Percentiles rank a stretch among this genome's conserved stretches.
These are phyloP conservation scores for Hanseniaspora jakobsenii DNA, from an alignment of 805 yeast species.

Conservation along the genomic window DNA sequence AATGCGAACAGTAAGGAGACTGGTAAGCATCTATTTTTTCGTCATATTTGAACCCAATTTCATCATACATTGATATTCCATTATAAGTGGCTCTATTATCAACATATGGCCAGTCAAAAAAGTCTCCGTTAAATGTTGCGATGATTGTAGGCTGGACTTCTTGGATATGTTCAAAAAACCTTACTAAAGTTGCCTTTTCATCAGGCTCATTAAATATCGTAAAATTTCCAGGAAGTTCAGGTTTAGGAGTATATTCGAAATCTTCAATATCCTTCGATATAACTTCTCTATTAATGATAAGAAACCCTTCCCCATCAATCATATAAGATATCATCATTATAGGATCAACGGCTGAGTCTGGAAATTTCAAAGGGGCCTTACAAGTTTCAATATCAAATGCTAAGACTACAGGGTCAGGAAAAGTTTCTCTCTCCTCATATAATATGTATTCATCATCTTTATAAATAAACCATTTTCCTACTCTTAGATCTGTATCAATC, in stretches of 20 bases:
- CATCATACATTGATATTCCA: constrained; percentile 77
- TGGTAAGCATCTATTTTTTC: constrained; percentile 75
- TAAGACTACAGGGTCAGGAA: constrained; percentile 92
- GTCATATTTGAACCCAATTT: constrained; percentile 87
- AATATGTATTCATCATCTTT: constrained; percentile 45
- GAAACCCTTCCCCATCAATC: constrained; percentile 94
- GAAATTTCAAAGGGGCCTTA: constrained; percentile 89
- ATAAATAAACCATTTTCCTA: constrained; percentile 92
- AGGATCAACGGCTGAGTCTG: constrained; percentile 81
- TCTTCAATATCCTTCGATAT: constrained; percentile 91
- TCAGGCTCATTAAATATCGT: constrained; percentile 81
- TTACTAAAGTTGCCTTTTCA: constrained; percentile 59
- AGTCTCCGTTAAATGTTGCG: constrained; percentile 96
- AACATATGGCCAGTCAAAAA: constrained; percentile 98
- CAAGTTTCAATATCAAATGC: constrained; percentile 98
- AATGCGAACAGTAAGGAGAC: constrained; percentile 82
- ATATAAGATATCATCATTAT: constrained; percentile 98
- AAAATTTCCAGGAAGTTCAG: constrained; percentile 85
- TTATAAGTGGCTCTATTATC: constrained; percentile 77
- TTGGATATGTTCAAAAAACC: constrained; percentile 81
- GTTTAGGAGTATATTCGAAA: constrained; percentile 94
- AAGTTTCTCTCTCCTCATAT: constrained; percentile 65
- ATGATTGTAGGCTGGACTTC: constrained; percentile 92
- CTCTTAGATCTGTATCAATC: constrained; percentile 77
- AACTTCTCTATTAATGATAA: constrained; percentile 88